Conservation (phyloP, 495 filamentous ascomycete species). For the Cryomyces antarcticus region DNA sequence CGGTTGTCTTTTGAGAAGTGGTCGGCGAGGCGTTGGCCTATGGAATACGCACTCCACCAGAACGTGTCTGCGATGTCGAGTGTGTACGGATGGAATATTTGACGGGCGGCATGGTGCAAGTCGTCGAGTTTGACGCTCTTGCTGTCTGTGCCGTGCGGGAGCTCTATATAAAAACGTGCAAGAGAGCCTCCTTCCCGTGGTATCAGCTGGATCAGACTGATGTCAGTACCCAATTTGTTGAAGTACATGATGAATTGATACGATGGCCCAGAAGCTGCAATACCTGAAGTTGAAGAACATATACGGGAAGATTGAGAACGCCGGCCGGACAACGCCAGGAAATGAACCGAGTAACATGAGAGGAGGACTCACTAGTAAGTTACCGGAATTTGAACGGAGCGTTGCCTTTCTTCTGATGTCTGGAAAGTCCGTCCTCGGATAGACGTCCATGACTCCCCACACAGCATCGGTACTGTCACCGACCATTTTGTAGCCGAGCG, state of each 20-base stretch:
- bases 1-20: slow-evolving; percentile 31
- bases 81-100: slow-evolving; percentile 35
- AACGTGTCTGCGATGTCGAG: slow-evolving; percentile 29
- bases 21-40: slow-evolving; percentile 37
- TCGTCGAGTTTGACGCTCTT: slow-evolving; percentile 27
- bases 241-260: no score
- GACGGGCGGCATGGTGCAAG: slow-evolving; percentile 34
- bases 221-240: no score
- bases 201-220: no score
- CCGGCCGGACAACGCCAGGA: no score
- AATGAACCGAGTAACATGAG: no score
- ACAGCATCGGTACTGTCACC: slow-evolving; percentile 56
- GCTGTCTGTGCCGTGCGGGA: slow-evolving; percentile 30
- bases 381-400: slow-evolving; percentile 33
- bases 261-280: no score
- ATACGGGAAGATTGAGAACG: no score
- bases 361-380: slow-evolving; percentile 36
- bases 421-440: slow-evolving; percentile 56
- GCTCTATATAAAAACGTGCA: slow-evolving; percentile 41
- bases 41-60: slow-evolving; percentile 42
- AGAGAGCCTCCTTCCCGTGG: slow-evolving; percentile 44
- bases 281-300: no score
- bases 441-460: slow-evolving; percentile 73
- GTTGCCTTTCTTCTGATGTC: slow-evolving; percentile 42
- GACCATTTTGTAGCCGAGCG: slow-evolving; percentile 48